Evolutionary conservation across 345 rosid species (phyloP).

Genomic region (Eucalyptus fibrosa): DNA sequence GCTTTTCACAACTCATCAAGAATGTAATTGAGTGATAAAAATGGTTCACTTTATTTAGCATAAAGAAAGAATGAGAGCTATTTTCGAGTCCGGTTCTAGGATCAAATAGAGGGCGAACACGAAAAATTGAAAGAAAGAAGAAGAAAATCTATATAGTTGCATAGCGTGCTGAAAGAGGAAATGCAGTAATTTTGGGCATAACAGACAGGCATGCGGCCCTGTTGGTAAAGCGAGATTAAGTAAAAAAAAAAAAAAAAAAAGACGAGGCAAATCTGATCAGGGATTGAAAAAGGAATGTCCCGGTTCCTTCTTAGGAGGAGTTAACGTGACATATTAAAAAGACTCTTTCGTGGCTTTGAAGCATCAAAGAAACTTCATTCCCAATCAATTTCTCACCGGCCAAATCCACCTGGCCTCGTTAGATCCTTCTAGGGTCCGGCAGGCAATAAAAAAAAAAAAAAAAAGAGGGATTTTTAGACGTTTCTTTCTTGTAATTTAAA

Average conservation of each 20-base stretch:
- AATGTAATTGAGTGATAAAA: neutral
- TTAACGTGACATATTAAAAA: neutral
- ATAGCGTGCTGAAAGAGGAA: neutral
- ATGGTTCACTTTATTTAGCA: neutral
- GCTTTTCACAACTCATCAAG: neutral
- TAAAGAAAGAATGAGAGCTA: neutral
- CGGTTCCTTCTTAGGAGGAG: neutral
- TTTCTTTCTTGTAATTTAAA: neutral
- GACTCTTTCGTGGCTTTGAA: neutral
- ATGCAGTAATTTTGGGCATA: neutral
- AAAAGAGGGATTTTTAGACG: neutral
- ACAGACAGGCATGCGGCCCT: neutral
- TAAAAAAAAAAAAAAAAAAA: rapidly evolving
- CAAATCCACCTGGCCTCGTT: neutral
- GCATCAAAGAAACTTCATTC: neutral
- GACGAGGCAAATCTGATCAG: neutral
- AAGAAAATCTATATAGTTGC: neutral
- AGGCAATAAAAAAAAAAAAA: neutral
- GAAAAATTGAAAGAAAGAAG: neutral
- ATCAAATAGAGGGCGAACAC: neutral
- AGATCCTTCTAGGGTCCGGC: neutral
- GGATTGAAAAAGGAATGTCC: neutral
- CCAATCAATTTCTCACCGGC: neutral
- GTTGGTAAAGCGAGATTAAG: no score
- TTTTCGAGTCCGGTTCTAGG: neutral